Conservation (phyloP, 2,329 filamentous ascomycete species). For the Apiospora phragmitis region DNA sequence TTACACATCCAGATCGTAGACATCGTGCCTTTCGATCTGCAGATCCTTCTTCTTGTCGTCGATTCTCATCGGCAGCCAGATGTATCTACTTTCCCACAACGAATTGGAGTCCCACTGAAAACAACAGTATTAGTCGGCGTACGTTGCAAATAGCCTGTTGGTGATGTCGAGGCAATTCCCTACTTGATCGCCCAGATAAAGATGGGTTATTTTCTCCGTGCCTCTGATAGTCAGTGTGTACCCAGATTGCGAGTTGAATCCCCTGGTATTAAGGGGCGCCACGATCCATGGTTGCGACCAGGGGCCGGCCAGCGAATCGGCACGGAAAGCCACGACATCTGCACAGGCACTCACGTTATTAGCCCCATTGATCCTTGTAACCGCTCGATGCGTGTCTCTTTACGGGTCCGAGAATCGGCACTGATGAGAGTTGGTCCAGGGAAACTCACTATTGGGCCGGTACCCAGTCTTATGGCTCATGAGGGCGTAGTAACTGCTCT, state of each 20-base stretch:
- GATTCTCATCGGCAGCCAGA: constrained; percentile 56
- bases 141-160: background rate
- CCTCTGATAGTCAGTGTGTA: constrained; percentile 49
- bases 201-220: constrained; percentile 47
- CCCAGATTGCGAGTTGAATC: constrained; percentile 54
- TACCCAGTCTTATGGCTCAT: constrained; percentile 67
- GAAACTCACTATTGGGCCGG: constrained; percentile 50
- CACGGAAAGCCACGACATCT: constrained; percentile 56
- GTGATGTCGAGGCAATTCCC: background rate
- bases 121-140: background rate
- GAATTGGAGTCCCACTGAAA: constrained; percentile 52
- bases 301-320: constrained; percentile 48
- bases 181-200: constrained; percentile 50
- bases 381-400: background rate
- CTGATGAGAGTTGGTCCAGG: background rate
- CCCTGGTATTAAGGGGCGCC: constrained; percentile 49
- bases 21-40: constrained; percentile 52
- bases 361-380: background rate
- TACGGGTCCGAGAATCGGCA: background rate
- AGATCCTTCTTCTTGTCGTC: constrained; percentile 53
- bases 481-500: constrained; percentile 58
- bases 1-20: constrained; percentile 55
- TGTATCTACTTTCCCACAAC: constrained; percentile 57
- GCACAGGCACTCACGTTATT: background rate
- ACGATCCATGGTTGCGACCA: constrained; percentile 58